Base-by-base conservation (phyloP, 768 basidiomycete species). In the Pisolithus microcarpus region DNA sequence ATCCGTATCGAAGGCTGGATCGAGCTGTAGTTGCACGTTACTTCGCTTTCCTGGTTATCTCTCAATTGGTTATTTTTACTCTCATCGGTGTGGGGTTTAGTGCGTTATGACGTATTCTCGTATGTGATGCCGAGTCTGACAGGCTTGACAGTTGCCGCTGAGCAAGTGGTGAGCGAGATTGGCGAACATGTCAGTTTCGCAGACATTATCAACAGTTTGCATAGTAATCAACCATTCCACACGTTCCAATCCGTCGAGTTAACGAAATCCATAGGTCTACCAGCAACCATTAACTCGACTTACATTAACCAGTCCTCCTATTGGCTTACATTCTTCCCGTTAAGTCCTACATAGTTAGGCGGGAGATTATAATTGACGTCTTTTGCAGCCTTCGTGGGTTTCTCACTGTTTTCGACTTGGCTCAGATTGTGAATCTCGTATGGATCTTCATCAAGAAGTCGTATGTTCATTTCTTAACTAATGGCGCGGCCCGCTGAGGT, bases 301-400 rank as follows among this genome's bases (percentile, higher is more conserved):
- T 99, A 98, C 60, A 84, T 98, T 58, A 80, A 87, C 60, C 95
- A 98, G 62, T 76, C 86, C 7, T 89, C 87, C 19, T 96, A 87
- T 68, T 95, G 91, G 91, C 70, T 95, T 46, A 95, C 91, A 4
- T 94, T 84, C 73, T 91, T 94, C 75, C 91, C 93, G 85, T 91
- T 34, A 65, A n/a, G 86, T 73, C 16, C 19, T 39, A 24, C 16
- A 8, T 34, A 38, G 43, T 34, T 23, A 39, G 28, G 11, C 28
- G 45, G 47, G 43, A 26, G 43, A 38, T 11, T 38, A 31, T 46
- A 15, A 52, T 59, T 30, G 62, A 34, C 23, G 6, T 30, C 40
- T 34, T 34, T 11, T 58, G 21, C 57, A 91, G 89, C 7, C 75
- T 98, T 36, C 90, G 95, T 64, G 96, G 94, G 23, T 96, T 97